Evolutionary conservation across 2,329 filamentous ascomycete species (phyloP).

Genomic region (Phialocephala sp.): DNA sequence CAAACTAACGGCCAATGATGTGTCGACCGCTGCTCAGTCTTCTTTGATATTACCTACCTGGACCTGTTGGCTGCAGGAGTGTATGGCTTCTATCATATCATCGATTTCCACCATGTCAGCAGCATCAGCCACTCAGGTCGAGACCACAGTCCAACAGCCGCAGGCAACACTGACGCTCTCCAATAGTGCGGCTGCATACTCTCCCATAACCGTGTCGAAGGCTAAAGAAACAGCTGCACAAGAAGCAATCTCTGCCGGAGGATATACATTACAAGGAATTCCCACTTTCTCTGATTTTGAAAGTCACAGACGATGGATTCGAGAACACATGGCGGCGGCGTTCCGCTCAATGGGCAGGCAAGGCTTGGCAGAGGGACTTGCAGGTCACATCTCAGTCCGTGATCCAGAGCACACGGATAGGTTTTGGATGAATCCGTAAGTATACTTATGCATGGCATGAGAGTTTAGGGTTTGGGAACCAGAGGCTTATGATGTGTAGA

Average conservation of each 20-base stretch:
- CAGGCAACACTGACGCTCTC: neutral
- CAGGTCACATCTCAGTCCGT: slow-evolving; percentile 12
- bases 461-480: neutral
- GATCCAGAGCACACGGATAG: slow-evolving; percentile 8
- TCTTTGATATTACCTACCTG: slow-evolving; percentile 4
- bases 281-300: slow-evolving; percentile 10
- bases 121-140: slow-evolving; percentile 4
- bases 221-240: neutral
- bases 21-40: neutral
- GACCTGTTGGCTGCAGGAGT: neutral
- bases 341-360: slow-evolving; percentile 12
- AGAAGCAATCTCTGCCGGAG: slow-evolving; percentile 2
- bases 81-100: neutral
- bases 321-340: slow-evolving; percentile 14
- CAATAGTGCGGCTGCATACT: neutral
- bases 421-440: slow-evolving; percentile 20
- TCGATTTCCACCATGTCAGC: slow-evolving; percentile 8
- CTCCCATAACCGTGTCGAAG: neutral
- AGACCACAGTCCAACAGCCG: neutral
- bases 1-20: slow-evolving; percentile 2
- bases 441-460: neutral
- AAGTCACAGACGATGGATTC: slow-evolving; percentile 15
- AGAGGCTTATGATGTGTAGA: neutral
- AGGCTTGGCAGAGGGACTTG: slow-evolving; percentile 14
- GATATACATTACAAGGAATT: slow-evolving; percentile 4